phyloP scores from a whole-genome alignment of 192 early-diverging fungal genomes.

The Coemansia sp. region DNA sequence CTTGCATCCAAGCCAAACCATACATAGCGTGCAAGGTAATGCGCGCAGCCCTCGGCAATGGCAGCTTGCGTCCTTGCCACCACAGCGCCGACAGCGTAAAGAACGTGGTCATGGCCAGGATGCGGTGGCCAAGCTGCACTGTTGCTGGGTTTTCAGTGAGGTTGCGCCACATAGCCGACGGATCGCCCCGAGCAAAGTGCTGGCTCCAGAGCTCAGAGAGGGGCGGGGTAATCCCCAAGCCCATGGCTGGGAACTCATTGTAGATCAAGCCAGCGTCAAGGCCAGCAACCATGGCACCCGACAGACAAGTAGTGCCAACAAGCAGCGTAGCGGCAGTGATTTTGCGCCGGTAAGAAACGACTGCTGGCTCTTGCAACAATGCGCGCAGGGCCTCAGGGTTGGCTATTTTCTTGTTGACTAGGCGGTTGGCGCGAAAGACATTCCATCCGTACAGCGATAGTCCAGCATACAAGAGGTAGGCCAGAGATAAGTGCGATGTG shows the following conservation, averaged over 20 bases:
- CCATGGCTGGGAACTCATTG: conserved; percentile 98
- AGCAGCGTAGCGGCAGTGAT: conserved; percentile 55
- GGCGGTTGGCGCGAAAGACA: conserved; percentile 69
- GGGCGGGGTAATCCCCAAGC: conserved; percentile 77
- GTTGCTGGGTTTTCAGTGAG: conserved; percentile 92
- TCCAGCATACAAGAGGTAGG: conserved; percentile 83
- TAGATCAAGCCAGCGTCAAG: conserved; percentile 96
- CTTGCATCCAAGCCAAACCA: conserved; percentile 73
- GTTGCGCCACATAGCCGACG: conserved; percentile 72
- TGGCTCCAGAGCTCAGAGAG: conserved; percentile 61
- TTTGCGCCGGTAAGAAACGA: conserved; percentile 55
- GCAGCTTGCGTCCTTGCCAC: conserved; percentile 69
- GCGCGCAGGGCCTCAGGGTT: conserved; percentile 63
- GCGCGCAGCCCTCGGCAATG: conserved; percentile 68
- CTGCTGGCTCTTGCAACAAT: conserved; percentile 65
- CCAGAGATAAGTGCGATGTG: conserved; percentile 84
- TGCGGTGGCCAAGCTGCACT: conserved; percentile 94
- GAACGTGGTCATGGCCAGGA: conserved; percentile 84
- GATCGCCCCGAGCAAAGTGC: conserved; percentile 36
- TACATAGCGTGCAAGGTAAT: conserved; percentile 76
- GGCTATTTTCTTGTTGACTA: conserved; percentile 56
- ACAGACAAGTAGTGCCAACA: conserved; percentile 84
- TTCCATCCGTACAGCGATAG: conserved; percentile 79
- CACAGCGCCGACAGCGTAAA: conserved; percentile 73
- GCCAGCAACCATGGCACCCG: conserved; percentile 94